Evolutionary conservation across 2,329 filamentous ascomycete species (phyloP).

Genomic region (Colletotrichum sublineola): DNA sequence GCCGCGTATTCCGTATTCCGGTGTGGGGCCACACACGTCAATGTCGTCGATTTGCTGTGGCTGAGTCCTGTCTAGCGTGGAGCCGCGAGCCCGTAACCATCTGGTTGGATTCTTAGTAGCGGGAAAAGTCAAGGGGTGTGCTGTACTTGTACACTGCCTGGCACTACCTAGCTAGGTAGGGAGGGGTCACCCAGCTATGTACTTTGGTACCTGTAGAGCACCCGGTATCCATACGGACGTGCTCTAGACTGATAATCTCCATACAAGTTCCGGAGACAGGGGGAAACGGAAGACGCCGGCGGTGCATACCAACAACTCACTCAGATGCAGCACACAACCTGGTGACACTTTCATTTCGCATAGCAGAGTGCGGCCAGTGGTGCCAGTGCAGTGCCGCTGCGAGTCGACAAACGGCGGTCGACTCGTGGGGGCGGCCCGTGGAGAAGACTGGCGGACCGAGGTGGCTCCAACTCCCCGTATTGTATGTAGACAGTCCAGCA

Average conservation of each 20-base stretch:
- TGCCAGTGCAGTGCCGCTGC: background rate
- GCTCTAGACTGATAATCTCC: conserved; percentile 12
- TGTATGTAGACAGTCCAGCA: conserved; percentile 5
- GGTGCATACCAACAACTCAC: background rate
- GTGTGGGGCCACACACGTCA: conserved; percentile 19
- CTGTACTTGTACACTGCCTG: background rate
- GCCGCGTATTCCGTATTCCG: conserved; percentile 1
- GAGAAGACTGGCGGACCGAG: conserved; percentile 14
- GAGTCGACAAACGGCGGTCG: background rate
- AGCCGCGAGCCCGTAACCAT: conserved; percentile 26
- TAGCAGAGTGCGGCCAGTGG: background rate
- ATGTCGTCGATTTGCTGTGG: conserved; percentile 27
- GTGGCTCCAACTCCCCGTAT: conserved; percentile 21
- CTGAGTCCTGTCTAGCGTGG: conserved; percentile 34
- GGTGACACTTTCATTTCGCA: background rate
- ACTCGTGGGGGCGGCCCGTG: conserved; percentile 4
- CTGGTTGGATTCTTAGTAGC: conserved; percentile 26
- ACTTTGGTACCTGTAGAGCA: background rate
- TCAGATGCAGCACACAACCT: background rate
- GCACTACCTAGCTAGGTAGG: background rate
- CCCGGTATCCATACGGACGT: background rate
- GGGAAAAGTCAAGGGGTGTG: conserved; percentile 18
- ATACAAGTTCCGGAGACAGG: background rate
- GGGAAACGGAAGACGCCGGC: background rate
- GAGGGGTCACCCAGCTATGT: background rate